Evolutionary conservation across 1,284 basidiomycete genomes (phyloP).

Genomic region (Pseudozyma sp.): DNA sequence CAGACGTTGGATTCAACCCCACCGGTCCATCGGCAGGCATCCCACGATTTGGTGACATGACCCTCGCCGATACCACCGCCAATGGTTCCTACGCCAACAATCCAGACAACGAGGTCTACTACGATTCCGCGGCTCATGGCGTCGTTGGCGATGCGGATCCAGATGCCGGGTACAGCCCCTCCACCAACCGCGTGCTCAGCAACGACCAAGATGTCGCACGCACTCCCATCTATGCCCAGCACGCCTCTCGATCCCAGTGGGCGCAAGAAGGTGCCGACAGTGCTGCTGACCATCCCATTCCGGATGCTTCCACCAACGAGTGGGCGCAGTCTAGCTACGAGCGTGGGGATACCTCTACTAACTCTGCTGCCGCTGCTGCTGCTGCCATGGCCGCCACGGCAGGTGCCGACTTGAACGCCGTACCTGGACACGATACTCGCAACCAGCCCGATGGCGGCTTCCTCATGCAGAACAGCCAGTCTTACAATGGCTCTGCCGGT

Average conservation of each 20-base stretch:
- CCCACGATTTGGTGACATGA: conserved; percentile 37
- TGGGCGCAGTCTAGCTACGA: conserved; percentile 42
- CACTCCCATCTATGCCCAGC: conserved; percentile 51
- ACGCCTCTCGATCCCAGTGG: conserved; percentile 45
- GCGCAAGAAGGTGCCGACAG: conserved; percentile 18
- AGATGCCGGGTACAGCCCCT: conserved; percentile 38
- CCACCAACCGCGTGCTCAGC: conserved; percentile 11
- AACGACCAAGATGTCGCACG: conserved; percentile 33
- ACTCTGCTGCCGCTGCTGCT: conserved; percentile 45
- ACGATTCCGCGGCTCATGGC: conserved; percentile 23
- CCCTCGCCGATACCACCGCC: conserved; percentile 27
- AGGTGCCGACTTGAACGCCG: conserved; percentile 37
- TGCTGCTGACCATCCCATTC: conserved; percentile 3
- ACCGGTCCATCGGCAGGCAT: conserved; percentile 39
- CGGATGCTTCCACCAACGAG: conserved; percentile 33
- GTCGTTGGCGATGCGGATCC: conserved; percentile 8
- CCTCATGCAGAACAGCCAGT: conserved; percentile 43
- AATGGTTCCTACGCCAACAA: conserved; percentile 27
- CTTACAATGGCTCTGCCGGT: conserved; percentile 25
- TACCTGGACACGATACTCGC: conserved; percentile 31
- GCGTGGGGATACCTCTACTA: conserved; percentile 13
- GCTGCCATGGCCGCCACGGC: conserved; percentile 48
- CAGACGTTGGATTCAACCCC: conserved; percentile 59
- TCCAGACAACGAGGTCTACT: conserved; percentile 9
- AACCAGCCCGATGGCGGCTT: conserved; percentile 33